Base-by-base conservation (phyloP, 2,329 filamentous ascomycete species). In the Apiospora pterosperma region DNA sequence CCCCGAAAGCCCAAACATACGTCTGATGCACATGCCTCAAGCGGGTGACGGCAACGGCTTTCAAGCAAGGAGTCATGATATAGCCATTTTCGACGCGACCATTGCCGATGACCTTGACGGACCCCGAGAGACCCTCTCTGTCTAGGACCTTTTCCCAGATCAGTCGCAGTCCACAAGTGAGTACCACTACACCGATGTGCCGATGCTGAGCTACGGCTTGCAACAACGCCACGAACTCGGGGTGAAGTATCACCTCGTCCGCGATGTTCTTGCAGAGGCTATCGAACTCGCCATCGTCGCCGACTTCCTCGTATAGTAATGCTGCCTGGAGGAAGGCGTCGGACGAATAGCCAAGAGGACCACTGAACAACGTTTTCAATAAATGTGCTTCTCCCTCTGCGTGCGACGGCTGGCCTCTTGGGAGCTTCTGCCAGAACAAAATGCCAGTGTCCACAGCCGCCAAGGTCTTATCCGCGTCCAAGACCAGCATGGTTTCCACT, bases 1-100 rank as follows among this genome's bases (percentile, higher is more conserved):
- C 86, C n/a, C 87, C 87, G 68, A 90, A 86, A 0, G 85, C 87
- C 72, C 77, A 82, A 21, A 88, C 82, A 42, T 79, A 72, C 34
- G 79, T 55, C 0, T 74, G 4, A 44, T 80, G 67, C 0, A 21
- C 21, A 0, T 76, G 31, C 62, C 73, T 75, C 23, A 89, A 70
- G 2, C 70, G 75, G 1, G 62, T 61, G 1, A 87, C 83, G 28
- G 89, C 48, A 0, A 69, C 69, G 1, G 75, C 80, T 71, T 90
- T 90, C 23, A 84, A 73, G 0, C 66, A 68, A 7, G 81, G 75
- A 0, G 82, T 86, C 31, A 90, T 77, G 14, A 89, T 79, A 31
- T 16, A 39, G 36, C 36, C 12, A 39, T 39, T 16, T 19, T 3
- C 11, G 12, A 39, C 12, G 19, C 12, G 36, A 3, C 36, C 36